These are phyloP conservation scores for Talaromyces pinophilus DNA, from an alignment of 2,329 filamentous ascomycete genomes.

Conservation along the genomic window DNA sequence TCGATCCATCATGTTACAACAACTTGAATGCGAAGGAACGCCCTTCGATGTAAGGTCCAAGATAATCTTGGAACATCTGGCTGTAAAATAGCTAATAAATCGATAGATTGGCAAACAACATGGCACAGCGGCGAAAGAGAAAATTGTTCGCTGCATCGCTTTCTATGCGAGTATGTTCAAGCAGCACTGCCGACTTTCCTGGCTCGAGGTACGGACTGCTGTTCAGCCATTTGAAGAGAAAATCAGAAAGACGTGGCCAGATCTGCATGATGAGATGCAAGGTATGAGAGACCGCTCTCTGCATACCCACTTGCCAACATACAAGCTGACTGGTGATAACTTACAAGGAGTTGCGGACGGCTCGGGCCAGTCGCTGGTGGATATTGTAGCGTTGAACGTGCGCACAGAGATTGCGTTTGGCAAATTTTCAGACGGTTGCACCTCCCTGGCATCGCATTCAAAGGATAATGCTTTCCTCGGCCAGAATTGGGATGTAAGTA, in stretches of 20 bases:
- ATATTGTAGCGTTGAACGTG: conserved; percentile 57
- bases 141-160: conserved; percentile 12
- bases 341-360: conserved; percentile 50
- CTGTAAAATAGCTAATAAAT: neutral
- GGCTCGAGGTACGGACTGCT: conserved; percentile 3
- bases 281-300: neutral
- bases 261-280: conserved; percentile 33
- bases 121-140: conserved; percentile 14
- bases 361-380: conserved; percentile 43
- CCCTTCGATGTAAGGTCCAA: neutral
- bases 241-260: conserved; percentile 38
- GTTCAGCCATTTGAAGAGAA: conserved; percentile 39
- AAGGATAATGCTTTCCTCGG: conserved; percentile 44
- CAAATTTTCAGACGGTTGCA: conserved; percentile 56
- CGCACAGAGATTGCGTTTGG: conserved; percentile 59
- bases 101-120: conserved; percentile 16
- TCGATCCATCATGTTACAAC: neutral
- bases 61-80: neutral
- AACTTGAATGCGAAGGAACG: neutral
- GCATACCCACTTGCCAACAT: neutral
- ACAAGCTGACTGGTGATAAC: conserved; percentile 7
- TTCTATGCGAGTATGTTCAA: conserved; percentile 9
- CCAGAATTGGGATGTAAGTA: conserved; percentile 57
- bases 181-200: neutral
- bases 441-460: conserved; percentile 51